Evolutionary conservation across 306 rosid genomes (phyloP).

Genomic region (Astragalus glycyphyllos): DNA sequence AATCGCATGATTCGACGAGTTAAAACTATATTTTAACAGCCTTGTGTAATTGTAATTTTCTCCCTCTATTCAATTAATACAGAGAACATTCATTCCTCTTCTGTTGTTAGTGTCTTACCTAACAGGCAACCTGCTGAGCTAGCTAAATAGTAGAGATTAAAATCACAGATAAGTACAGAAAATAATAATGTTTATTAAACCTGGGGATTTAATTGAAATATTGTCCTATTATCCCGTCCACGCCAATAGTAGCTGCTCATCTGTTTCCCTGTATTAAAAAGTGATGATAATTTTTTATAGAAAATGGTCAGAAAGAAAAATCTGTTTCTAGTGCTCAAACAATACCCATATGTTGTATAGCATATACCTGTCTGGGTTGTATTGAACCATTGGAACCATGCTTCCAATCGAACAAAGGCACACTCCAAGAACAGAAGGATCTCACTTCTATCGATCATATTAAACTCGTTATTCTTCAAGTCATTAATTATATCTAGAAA

Average conservation of each 20-base stretch:
- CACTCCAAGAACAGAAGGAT: slow-evolving; percentile 73
- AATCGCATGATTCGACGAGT: too few relatives aligned
- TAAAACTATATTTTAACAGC: too few relatives aligned
- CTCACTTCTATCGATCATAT: slow-evolving; percentile 55
- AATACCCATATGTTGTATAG: slow-evolving; percentile 4
- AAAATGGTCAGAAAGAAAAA: slow-evolving; percentile 18
- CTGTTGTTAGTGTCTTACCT: too few relatives aligned
- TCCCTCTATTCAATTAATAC: too few relatives aligned
- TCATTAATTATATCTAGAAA: slow-evolving; percentile 69
- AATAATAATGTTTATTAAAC: slow-evolving; percentile 44
- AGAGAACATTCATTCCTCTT: too few relatives aligned
- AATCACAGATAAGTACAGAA: slow-evolving; percentile 8
- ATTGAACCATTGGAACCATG: slow-evolving; percentile 95
- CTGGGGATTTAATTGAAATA: slow-evolving; percentile 75
- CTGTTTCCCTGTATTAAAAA: slow-evolving; percentile 65
- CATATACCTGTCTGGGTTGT: slow-evolving; percentile 80
- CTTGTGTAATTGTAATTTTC: too few relatives aligned
- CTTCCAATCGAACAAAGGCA: slow-evolving; percentile 86
- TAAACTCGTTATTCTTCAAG: slow-evolving; percentile 68
- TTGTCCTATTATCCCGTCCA: slow-evolving; percentile 79
- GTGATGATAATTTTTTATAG: slow-evolving; percentile 28
- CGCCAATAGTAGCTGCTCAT: slow-evolving; percentile 90
- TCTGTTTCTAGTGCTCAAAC: slow-evolving; percentile 13
- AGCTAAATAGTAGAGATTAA: not conserved
- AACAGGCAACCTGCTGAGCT: not conserved